phyloP scores from a whole-genome alignment of 2,329 filamentous ascomycete species.

The Arthrobotrys megalospora region DNA sequence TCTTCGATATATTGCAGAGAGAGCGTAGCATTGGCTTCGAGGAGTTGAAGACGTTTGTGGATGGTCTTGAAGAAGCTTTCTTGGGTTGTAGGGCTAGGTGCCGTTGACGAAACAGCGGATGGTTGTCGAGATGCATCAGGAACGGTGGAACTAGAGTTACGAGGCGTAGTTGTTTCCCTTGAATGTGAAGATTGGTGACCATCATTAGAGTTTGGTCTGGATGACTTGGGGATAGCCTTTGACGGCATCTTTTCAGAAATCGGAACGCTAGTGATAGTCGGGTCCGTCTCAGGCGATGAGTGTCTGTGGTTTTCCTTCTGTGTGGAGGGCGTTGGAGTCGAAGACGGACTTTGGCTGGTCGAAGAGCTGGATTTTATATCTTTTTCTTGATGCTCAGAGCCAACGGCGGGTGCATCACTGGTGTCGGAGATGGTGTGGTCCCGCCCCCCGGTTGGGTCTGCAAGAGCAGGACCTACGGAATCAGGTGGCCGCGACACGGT shows the following conservation, averaged over 20 bases:
- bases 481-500: conserved; percentile 26
- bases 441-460: conserved; percentile 26
- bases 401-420: not conserved
- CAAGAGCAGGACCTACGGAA: conserved; percentile 42
- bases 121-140: conserved; percentile 66
- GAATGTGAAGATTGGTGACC: conserved; percentile 62
- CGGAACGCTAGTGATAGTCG: conserved; percentile 35
- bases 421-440: not conserved
- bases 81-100: conserved; percentile 85
- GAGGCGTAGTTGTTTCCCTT: conserved; percentile 44
- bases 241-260: conserved; percentile 23
- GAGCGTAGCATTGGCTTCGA: conserved; percentile 92
- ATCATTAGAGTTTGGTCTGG: conserved; percentile 62
- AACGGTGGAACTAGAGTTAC: conserved; percentile 62
- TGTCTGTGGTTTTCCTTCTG: conserved; percentile 10
- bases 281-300: conserved; percentile 37
- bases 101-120: conserved; percentile 68
- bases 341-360: conserved; percentile 24
- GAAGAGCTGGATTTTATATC: conserved; percentile 36
- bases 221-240: conserved; percentile 19
- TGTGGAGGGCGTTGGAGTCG: conserved; percentile 17
- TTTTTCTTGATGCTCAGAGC: conserved; percentile 49
- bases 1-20: conserved; percentile 97
- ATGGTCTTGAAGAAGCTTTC: conserved; percentile 98
- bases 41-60: conserved; percentile 88